Evolutionary conservation across 2,329 filamentous ascomycete genomes (phyloP).

Genomic region (Rutstroemia sp.): DNA sequence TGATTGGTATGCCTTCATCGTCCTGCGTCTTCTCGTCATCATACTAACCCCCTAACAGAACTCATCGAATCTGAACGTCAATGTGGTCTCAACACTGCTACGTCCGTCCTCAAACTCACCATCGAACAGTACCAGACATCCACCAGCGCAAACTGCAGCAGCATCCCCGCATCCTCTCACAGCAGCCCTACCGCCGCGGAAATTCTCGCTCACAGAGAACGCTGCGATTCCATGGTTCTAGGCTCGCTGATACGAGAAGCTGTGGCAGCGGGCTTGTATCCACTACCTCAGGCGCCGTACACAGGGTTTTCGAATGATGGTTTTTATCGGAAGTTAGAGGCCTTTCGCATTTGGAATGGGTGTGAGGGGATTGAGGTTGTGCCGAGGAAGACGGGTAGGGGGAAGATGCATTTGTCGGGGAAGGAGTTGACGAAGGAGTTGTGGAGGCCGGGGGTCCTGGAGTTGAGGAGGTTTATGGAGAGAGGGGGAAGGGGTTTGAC

Average conservation of each 20-base stretch:
- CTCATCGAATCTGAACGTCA: not conserved
- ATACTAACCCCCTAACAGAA: not conserved
- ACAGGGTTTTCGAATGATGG: not conserved
- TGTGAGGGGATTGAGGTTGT: not conserved
- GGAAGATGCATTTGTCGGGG: not conserved
- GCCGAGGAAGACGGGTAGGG: not conserved
- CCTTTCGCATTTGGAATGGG: not conserved
- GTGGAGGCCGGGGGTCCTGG: too few species aligned
- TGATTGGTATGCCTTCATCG: not conserved
- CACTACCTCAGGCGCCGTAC: not conserved
- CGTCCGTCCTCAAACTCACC: not conserved
- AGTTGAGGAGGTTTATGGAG: too few species aligned
- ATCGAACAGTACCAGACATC: not conserved
- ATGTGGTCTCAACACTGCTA: not conserved
- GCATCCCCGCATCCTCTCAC: not conserved
- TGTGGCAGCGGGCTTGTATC: not conserved
- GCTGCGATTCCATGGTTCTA: constrained; percentile 3
- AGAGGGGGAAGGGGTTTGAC: too few species aligned
- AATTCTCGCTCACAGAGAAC: not conserved
- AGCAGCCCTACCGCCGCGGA: not conserved
- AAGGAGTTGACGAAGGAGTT: too few species aligned
- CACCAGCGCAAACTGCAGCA: not conserved
- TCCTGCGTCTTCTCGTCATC: too few species aligned
- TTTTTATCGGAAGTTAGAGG: not conserved
- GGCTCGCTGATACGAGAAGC: constrained; percentile 1